Evolutionary conservation across 2,329 filamentous ascomycete genomes (phyloP), one percentile per base, ranked within the genome.

Genomic region (Capronia epimyces): DNA sequence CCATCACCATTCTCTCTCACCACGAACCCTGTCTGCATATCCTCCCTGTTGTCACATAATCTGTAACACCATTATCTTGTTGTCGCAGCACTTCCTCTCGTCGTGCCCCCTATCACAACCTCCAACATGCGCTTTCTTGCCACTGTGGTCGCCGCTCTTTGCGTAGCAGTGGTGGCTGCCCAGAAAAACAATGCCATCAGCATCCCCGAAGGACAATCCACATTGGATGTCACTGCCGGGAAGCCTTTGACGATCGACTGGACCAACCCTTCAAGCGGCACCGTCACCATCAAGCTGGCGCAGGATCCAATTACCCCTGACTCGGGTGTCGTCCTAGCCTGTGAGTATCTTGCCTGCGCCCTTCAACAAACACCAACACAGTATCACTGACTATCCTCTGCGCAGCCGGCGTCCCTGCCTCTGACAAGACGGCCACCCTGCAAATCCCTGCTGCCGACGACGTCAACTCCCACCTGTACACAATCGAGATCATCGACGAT

Each of bases 401-500:
- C 12, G 37, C 60, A 79, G 75, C 67, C 43, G 63, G 59, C 58
- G 71, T 79, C 56, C 55, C 63, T 53, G 58, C 60, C 21, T 80
- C 80, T 66, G 66, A 63, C 41, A 75, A 75, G 50, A 69, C 64
- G 54, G 78, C 69, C 67, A 72, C 69, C 50, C 78, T 76, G 70
- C 65, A 64, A 27, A 69, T 75, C 3, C 68, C 72, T 18, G 49
- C 63, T 43, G 59, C 66, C 50, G 64, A 74, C 49, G 66, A 67
- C 40, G 66, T 69, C 45, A 69, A 72, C 57, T 65, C 65, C 32
- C 46, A 46, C 49, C 69, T 74, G 63, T 80, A 79, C 69, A 74
- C 75, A 50, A 66, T 80, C 55, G 68, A 77, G 62, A 80, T 80
- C 61, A 65, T 77, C 62, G 66, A 69, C 58, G 75, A 77, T 58